phyloP scores from a whole-genome alignment of 129 eudicot species.

The Helichrysum umbraculigerum region DNA sequence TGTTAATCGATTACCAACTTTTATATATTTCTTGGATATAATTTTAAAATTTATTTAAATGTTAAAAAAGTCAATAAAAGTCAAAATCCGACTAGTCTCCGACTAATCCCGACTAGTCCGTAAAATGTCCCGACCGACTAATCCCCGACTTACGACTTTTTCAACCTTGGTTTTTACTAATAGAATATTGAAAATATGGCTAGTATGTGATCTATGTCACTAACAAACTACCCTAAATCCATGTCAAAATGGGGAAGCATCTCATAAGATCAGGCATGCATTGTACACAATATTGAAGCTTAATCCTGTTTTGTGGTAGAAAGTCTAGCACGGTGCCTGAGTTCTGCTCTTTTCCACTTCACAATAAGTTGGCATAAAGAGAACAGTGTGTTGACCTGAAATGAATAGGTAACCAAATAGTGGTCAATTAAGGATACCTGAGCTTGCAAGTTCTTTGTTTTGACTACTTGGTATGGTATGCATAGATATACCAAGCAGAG shows the following conservation, averaged over 20 bases:
- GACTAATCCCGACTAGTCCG: too few species aligned
- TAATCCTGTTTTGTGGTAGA: conserved; percentile 64
- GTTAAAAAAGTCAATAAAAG: too few species aligned
- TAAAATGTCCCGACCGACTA: too few species aligned
- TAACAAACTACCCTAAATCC: conserved; percentile 27
- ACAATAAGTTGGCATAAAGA: conserved; percentile 77
- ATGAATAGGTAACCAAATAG: background rate
- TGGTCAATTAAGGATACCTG: conserved; percentile 1
- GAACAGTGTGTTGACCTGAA: conserved; percentile 82
- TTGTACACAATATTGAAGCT: conserved; percentile 21
- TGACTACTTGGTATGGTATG: background rate
- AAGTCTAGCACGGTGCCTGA: conserved; percentile 84
- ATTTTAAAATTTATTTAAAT: too few species aligned
- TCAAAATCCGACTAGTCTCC: too few species aligned
- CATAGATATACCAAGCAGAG: background rate
- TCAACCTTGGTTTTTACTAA: too few species aligned
- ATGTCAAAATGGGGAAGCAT: conserved; percentile 20
- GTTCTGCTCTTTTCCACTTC: conserved; percentile 92
- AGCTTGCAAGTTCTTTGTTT: background rate
- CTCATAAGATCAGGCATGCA: conserved; percentile 6
- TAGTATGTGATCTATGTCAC: conserved; percentile 9
- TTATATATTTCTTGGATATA: too few species aligned
- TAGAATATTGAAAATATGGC: background rate
- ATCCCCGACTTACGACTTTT: too few species aligned
- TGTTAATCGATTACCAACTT: too few species aligned